Evolutionary conservation across 495 filamentous ascomycete genomes (phyloP).

Genomic region (Annulohypoxylon bovei): DNA sequence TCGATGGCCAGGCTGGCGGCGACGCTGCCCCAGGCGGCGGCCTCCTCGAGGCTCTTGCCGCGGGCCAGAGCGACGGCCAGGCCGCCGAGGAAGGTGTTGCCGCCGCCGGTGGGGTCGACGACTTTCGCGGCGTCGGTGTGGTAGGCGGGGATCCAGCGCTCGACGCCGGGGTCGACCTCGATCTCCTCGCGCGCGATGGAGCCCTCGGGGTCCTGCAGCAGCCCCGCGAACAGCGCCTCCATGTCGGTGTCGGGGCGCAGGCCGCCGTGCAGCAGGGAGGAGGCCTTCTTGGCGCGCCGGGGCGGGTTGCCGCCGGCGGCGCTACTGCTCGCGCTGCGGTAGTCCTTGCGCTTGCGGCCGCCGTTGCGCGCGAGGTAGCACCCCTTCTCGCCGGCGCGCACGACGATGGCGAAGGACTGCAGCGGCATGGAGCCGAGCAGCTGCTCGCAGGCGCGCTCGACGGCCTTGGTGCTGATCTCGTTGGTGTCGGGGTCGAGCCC

Average conservation of each 20-base stretch:
- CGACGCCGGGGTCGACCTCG: conserved; percentile 62
- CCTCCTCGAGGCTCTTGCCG: conserved; percentile 69
- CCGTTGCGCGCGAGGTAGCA: conserved; percentile 64
- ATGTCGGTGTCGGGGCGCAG: conserved; percentile 63
- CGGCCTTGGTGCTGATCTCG: conserved; percentile 58
- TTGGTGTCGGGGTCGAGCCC: conserved; percentile 59
- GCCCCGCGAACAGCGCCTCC: conserved; percentile 60
- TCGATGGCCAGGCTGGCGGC: conserved; percentile 95
- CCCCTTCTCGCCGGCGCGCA: conserved; percentile 60
- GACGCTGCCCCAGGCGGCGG: conserved; percentile 81
- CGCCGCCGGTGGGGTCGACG: conserved; percentile 94
- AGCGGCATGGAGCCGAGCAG: conserved; percentile 63
- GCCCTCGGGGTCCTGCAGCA: conserved; percentile 60
- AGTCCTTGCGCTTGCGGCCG: conserved; percentile 54
- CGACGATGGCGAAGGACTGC: conserved; percentile 64
- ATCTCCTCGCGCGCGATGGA: conserved; percentile 68
- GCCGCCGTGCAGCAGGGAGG: conserved; percentile 52
- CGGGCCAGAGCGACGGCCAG: conserved; percentile 79
- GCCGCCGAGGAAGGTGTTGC: conserved; percentile 90
- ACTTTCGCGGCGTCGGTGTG: conserved; percentile 64
- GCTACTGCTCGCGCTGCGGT: too few species aligned
- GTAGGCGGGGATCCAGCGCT: conserved; percentile 67
- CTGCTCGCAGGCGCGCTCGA: conserved; percentile 65
- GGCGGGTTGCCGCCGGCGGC: conserved; percentile 5
- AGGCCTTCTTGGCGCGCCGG: conserved; percentile 48